Percentiles rank a stretch among this genome's conserved stretches.
These are phyloP conservation scores for Alternaria sp. DNA, from an alignment of 2,329 filamentous ascomycete species.

Conservation along the genomic window DNA sequence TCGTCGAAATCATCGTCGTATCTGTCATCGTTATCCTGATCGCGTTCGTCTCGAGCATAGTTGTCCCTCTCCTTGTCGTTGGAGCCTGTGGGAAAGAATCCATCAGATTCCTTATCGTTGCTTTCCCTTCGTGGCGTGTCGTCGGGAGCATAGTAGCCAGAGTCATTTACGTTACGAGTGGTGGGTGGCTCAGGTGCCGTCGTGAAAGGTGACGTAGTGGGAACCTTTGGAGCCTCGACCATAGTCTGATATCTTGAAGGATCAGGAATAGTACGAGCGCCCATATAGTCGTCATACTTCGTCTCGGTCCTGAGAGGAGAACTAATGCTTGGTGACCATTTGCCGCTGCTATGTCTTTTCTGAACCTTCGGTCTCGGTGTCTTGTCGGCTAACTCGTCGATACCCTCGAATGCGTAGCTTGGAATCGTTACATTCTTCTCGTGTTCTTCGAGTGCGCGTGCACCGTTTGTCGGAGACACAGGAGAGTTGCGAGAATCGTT, in stretches of 20 bases:
- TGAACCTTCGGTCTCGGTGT: slow-evolving; percentile 59
- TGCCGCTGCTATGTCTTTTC: slow-evolving; percentile 55
- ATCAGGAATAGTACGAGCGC: slow-evolving; percentile 19
- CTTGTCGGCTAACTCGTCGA: slow-evolving; percentile 49
- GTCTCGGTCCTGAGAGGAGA: slow-evolving; percentile 58
- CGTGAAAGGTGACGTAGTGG: slow-evolving; percentile 25
- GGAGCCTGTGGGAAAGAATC: slow-evolving; percentile 46
- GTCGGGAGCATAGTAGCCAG: slow-evolving; percentile 47
- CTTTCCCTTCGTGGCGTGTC: slow-evolving; percentile 29
- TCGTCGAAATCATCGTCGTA: slow-evolving; percentile 21
- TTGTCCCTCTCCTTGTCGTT: slow-evolving; percentile 42
- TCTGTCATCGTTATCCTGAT: slow-evolving; percentile 23
- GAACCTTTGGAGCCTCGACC: slow-evolving; percentile 28
- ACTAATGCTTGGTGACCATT: slow-evolving; percentile 53
- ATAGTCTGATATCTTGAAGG: slow-evolving; percentile 23
- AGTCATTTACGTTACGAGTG: slow-evolving; percentile 37
- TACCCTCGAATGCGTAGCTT: slow-evolving; percentile 46
- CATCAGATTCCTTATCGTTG: slow-evolving; percentile 44
- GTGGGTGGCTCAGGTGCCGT: slow-evolving; percentile 23
- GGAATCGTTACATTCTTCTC: slow-evolving; percentile 37
- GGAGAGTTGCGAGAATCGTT: slow-evolving; percentile 18
- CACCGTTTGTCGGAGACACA: slow-evolving; percentile 31
- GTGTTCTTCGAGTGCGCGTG: slow-evolving; percentile 21
- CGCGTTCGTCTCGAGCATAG: slow-evolving; percentile 23
- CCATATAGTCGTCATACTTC: slow-evolving; percentile 55